phyloP scores from a whole-genome alignment of 75 land plant species.

The Adiantum capillusveneris region DNA sequence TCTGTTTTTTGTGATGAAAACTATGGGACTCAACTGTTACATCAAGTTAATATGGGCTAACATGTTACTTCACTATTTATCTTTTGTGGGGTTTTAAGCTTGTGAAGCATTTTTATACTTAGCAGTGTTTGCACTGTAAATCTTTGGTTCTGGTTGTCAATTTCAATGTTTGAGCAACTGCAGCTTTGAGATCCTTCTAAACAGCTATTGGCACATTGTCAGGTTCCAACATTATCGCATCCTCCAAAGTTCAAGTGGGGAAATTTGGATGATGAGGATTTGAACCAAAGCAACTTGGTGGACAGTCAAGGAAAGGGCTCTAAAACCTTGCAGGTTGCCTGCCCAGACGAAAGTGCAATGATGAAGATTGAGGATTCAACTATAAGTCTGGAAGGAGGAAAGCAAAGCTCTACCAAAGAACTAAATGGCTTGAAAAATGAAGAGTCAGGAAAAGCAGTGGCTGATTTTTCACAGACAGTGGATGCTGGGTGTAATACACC shows the following conservation, averaged over 20 bases:
- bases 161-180: too few relatives aligned
- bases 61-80: too few relatives aligned
- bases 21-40: too few relatives aligned
- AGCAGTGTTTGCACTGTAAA: too few relatives aligned
- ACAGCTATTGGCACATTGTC: too few relatives aligned
- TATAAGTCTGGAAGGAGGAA: constrained; percentile 9
- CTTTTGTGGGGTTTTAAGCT: too few relatives aligned
- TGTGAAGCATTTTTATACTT: too few relatives aligned
- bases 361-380: background rate
- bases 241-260: constrained; percentile 73
- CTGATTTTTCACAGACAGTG: constrained; percentile 1
- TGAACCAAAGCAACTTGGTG: constrained; percentile 7
- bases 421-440: constrained; percentile 15
- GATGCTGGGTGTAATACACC: constrained; percentile 1
- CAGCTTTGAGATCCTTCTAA: too few relatives aligned
- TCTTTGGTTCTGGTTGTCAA: too few relatives aligned
- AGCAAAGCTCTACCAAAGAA: constrained; percentile 11
- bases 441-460: constrained; percentile 3
- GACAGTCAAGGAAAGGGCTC: background rate
- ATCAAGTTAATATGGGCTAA: too few relatives aligned
- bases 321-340: constrained; percentile 1
- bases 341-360: constrained; percentile 1
- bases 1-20: too few relatives aligned
- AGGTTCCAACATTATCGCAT: background rate
- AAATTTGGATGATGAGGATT: constrained; percentile 54